Conservation (phyloP, 805 yeast genomes). For the Ogataea ganodermae region DNA sequence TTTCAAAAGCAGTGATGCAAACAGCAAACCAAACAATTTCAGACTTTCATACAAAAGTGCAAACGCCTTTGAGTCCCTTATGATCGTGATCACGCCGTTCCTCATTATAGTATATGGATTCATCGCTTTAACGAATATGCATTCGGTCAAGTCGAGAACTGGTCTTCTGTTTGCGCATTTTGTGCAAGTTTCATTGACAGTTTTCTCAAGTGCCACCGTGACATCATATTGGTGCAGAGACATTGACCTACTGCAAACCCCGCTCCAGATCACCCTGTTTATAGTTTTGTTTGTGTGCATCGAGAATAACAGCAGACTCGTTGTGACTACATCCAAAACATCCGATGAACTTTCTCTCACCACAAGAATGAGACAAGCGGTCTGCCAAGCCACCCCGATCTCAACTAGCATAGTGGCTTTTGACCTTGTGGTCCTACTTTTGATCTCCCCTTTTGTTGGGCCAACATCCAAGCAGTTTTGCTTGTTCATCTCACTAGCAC, state of each 20-base stretch:
- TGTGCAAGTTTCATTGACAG: constrained; percentile 42
- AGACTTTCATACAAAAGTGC: constrained; percentile 14
- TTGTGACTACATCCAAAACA: constrained; percentile 40
- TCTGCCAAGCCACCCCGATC: constrained; percentile 38
- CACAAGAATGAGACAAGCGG: constrained; percentile 39
- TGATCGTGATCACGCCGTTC: constrained; percentile 23
- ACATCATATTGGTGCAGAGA: constrained; percentile 39
- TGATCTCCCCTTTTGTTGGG: constrained; percentile 34
- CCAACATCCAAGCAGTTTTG: constrained; percentile 41
- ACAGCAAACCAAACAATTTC: constrained; percentile 18
- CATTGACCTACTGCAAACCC: constrained; percentile 39
- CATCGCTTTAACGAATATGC: constrained; percentile 42
- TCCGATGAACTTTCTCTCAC: constrained; percentile 46
- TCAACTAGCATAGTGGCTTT: constrained; percentile 39
- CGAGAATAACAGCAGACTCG: constrained; percentile 51
- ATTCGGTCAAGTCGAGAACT: constrained; percentile 45
- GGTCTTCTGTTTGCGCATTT: constrained; percentile 48
- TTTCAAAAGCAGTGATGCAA: constrained; percentile 4
- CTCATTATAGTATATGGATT: constrained; percentile 27
- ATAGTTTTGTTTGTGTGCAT: constrained; percentile 44
- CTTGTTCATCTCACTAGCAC: constrained; percentile 46
- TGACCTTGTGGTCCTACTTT: constrained; percentile 22
- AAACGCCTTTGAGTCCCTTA: constrained; percentile 24
- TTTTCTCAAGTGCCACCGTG: constrained; percentile 45
- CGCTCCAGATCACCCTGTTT: constrained; percentile 44